Base-by-base conservation (phyloP, 305 asterid species). In the Fraxinus velutina region DNA sequence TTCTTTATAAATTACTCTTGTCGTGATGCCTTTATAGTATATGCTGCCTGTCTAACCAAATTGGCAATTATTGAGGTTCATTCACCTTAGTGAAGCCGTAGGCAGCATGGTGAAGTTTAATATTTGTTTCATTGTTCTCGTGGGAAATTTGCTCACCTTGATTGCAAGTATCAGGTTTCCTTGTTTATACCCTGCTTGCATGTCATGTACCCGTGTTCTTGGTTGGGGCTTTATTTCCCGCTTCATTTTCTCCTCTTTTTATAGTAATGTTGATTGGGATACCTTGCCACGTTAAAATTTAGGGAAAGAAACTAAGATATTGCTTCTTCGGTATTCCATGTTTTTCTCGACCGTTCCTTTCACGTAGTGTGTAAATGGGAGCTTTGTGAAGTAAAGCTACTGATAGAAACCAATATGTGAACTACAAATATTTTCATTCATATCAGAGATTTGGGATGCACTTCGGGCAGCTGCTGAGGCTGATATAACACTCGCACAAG, bases 381-480 rank as follows among this genome's bases (percentile, higher is more conserved):
- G 5, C 73, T 27, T 24, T 27, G 73, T 27, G 73, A 27, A 66
- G 21, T 70, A 29, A 32, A 29, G 75, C 42, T 32, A 15, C 44
- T 70, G 10, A 30, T 30, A 5, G 15, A 12, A 13, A 30, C 37
- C 37, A 52, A 52, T 52, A 68, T 24, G 21, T 29, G 74, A 19
- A 22, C 13, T 44, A 21, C 37, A 27, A 8, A 37, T 15, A 21
- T 71, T 33, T 24, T 74, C 19, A 44, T 37, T 73, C 12, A 50
- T 24, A 73, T 64, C 89, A 95, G 99, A 95, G 87, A 95, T 95
- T 37, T 95, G 99, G 99, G 99, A 93, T 86, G 98, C 98, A 47
- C 98, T 95, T n/a, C 88, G 92, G 29, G 99, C 96, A 50, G 97
- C 99, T 42, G 95, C 98, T 0, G 99, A 92, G 82, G 96, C 97